phyloP scores from a whole-genome alignment of 441 rosid species.

The Gossypium lobatum region DNA sequence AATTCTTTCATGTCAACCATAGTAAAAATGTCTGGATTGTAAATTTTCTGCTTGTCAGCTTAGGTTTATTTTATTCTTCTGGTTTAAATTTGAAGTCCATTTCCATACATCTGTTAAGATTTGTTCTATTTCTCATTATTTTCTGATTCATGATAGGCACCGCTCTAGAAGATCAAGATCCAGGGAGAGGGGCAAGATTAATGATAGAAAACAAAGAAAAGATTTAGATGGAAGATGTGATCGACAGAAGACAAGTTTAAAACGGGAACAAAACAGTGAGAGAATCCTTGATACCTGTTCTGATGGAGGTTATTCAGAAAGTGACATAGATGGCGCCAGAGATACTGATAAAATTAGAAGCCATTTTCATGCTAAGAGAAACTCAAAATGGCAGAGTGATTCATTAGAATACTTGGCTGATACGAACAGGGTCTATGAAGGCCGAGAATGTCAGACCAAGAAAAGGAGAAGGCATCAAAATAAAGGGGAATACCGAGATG shows the following conservation, averaged over 20 bases:
- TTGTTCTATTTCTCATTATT: slow-evolving; percentile 6
- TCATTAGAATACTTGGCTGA: slow-evolving; percentile 28
- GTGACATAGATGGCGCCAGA: slow-evolving; percentile 24
- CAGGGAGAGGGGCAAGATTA: slow-evolving; percentile 25
- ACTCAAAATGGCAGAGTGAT: slow-evolving; percentile 20
- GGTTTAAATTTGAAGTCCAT: background rate
- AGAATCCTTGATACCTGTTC: slow-evolving; percentile 22
- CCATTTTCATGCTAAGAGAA: slow-evolving; percentile 17
- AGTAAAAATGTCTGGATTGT: slow-evolving; percentile 4
- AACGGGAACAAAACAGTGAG: slow-evolving; percentile 20
- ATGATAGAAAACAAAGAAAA: slow-evolving; percentile 6
- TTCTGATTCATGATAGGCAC: slow-evolving; percentile 34
- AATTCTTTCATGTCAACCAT: background rate
- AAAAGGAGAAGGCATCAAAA: slow-evolving; percentile 20
- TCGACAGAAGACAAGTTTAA: slow-evolving; percentile 13
- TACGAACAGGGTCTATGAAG: slow-evolving; percentile 22
- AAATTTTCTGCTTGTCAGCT: slow-evolving; percentile 1
- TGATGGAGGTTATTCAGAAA: slow-evolving; percentile 27
- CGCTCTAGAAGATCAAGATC: slow-evolving; percentile 48
- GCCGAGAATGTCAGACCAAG: slow-evolving; percentile 20
- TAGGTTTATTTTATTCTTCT: background rate
- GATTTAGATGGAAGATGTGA: slow-evolving; percentile 11
- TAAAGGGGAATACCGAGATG: slow-evolving; percentile 17
- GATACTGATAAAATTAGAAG: slow-evolving; percentile 22
- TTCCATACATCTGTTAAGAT: background rate